Conservation (phyloP, 768 basidiomycete species). For the Lentinula edodes region DNA sequence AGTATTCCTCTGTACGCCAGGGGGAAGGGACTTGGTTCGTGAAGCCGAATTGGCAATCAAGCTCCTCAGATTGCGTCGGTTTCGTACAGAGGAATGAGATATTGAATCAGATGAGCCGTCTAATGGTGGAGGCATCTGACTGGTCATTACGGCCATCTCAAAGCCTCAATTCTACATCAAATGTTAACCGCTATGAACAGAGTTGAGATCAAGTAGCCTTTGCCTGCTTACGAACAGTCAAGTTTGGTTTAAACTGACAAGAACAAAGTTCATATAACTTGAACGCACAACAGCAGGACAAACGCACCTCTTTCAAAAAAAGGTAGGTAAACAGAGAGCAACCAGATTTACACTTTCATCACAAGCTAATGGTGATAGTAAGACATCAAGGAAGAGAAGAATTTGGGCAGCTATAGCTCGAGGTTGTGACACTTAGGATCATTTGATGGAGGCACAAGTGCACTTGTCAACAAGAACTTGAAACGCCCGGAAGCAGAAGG, state of each 20-base stretch:
- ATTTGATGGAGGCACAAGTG: neutral
- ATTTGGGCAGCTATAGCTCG: neutral
- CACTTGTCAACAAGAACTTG: neutral
- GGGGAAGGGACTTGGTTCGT: neutral
- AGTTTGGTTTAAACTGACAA: neutral
- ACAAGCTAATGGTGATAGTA: neutral
- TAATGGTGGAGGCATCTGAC: neutral
- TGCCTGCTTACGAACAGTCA: neutral
- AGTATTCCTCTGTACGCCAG: neutral
- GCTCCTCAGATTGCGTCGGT: neutral
- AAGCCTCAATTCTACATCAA: neutral
- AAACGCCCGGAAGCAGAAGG: neutral
- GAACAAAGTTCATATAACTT: neutral
- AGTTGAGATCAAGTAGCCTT: neutral
- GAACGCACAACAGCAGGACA: neutral
- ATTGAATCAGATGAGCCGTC: neutral
- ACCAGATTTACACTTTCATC: neutral
- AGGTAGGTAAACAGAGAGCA: neutral
- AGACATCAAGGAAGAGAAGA: neutral
- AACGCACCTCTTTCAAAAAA: neutral
- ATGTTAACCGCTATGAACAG: neutral
- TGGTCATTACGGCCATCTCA: constrained; percentile 1
- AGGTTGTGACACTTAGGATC: neutral
- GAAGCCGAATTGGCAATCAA: neutral
- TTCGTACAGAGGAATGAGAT: neutral